These are phyloP conservation scores for Biancaea sappan DNA, from an alignment of 306 rosid species.

Conservation along the genomic window DNA sequence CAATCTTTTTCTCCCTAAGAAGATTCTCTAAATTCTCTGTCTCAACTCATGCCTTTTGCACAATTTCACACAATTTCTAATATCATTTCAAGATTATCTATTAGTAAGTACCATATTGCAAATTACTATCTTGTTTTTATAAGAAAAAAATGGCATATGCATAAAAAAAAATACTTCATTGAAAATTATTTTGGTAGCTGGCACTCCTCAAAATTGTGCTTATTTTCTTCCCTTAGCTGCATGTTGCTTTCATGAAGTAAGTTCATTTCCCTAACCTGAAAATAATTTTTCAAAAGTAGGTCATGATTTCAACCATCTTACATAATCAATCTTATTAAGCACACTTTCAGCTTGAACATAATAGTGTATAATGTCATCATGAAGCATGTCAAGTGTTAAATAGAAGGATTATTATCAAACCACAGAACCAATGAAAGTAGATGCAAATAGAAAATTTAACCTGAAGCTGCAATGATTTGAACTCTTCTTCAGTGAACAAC, in stretches of 20 bases:
- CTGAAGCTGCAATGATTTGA: slow-evolving; percentile 92
- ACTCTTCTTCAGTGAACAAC: slow-evolving; percentile 85
- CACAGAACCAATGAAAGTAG: background rate
- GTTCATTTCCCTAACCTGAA: slow-evolving; percentile 88
- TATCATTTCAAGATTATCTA: background rate
- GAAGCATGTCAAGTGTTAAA: background rate
- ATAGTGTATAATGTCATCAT: background rate
- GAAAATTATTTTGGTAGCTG: slow-evolving; percentile 51
- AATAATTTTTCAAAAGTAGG: slow-evolving; percentile 23
- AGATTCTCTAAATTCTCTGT: slow-evolving; percentile 58
- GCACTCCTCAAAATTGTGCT: slow-evolving; percentile 96
- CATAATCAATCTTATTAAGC: no score
- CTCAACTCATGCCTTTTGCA: slow-evolving; percentile 63
- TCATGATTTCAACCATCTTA: slow-evolving; percentile 6
- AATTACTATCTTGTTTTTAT: background rate
- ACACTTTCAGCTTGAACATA: background rate
- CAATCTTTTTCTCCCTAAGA: slow-evolving; percentile 59
- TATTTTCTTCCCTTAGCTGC: slow-evolving; percentile 98
- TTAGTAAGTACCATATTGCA: background rate
- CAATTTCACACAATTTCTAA: slow-evolving; percentile 82
- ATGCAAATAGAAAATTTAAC: slow-evolving; percentile 39
- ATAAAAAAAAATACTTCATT: background rate
- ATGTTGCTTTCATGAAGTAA: slow-evolving; percentile 95
- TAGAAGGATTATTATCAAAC: background rate
- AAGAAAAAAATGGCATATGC: background rate